These are phyloP conservation scores for Salix dunnii DNA, from an alignment of 345 rosid genomes.

Conservation along the genomic window DNA sequence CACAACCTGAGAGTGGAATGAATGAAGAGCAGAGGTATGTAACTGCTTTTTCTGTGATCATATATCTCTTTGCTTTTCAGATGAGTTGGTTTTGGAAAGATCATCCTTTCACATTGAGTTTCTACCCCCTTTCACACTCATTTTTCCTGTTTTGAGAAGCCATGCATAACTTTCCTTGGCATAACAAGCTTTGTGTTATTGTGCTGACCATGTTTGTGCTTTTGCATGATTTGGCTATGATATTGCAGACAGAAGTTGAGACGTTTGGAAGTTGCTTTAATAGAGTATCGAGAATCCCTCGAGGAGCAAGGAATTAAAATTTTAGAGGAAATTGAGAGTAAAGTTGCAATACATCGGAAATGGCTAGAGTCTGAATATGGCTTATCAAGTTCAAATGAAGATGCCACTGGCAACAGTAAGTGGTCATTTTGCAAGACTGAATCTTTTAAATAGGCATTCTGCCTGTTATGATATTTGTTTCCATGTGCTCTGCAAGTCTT, in stretches of 20 bases:
- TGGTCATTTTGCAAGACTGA: conserved; percentile 17
- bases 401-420: conserved; percentile 54
- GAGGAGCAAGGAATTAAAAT: conserved; percentile 83
- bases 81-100: background rate
- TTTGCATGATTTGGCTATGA: conserved; percentile 9
- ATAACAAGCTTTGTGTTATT: background rate
- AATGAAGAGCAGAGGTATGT: conserved; percentile 86
- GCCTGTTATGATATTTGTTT: background rate
- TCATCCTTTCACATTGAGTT: background rate
- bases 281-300: conserved; percentile 91
- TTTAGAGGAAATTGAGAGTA: conserved; percentile 83
- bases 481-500: background rate
- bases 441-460: too few species aligned
- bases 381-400: conserved; percentile 39
- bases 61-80: background rate
- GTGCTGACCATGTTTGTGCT: background rate
- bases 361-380: conserved; percentile 78
- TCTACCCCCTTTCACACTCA: background rate
- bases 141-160: background rate
- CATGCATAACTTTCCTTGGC: background rate
- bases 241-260: conserved; percentile 76
- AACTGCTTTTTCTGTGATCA: background rate
- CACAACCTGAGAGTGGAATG: conserved; percentile 58
- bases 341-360: conserved; percentile 70
- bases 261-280: conserved; percentile 85